phyloP scores from a whole-genome alignment of 2,329 filamentous ascomycete species.

The Ceratocystis huliohia region DNA sequence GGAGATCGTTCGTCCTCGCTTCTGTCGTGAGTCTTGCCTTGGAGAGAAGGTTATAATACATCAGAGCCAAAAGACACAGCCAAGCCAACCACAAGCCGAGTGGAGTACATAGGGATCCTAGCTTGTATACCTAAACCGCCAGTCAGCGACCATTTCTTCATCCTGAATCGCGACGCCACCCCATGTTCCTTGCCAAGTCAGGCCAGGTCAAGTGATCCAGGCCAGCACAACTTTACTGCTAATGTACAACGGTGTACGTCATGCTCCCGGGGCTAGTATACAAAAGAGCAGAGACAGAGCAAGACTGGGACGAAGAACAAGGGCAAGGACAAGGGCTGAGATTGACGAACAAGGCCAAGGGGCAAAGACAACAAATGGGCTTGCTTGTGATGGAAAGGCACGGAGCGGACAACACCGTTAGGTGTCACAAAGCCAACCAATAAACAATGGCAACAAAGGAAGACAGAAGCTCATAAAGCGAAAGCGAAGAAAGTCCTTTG shows the following conservation, averaged over 20 bases:
- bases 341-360: not conserved
- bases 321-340: not conserved
- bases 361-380: not conserved
- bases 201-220: not conserved
- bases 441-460: not conserved
- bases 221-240: not conserved
- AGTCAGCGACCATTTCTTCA: not conserved
- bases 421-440: not conserved
- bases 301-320: not conserved
- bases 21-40: not conserved
- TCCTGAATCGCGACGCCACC: not conserved
- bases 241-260: not conserved
- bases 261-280: not conserved
- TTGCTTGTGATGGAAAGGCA: not conserved
- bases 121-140: not conserved
- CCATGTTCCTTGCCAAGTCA: not conserved
- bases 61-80: not conserved
- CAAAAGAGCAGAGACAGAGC: not conserved
- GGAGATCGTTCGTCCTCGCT: not conserved
- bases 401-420: not conserved
- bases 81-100: not conserved
- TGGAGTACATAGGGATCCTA: not conserved
- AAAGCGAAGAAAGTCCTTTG: not conserved
- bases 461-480: not conserved
- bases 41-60: not conserved